These are phyloP conservation scores for Rhodocollybia butyracea DNA, from an alignment of 768 basidiomycete species.

Conservation along the genomic window DNA sequence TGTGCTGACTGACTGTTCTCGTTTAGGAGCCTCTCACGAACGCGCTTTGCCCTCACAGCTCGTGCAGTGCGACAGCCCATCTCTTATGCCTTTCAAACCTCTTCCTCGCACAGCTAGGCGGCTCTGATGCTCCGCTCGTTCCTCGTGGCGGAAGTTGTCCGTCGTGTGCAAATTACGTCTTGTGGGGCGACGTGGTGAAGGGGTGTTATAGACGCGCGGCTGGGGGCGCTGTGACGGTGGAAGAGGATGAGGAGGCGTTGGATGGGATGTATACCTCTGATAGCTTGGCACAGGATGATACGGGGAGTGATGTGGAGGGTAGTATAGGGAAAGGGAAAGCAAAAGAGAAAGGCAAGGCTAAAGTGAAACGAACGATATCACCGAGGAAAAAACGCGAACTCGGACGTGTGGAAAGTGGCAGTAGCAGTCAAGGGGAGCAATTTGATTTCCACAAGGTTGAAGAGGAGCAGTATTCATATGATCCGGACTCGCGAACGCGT, in stretches of 20 bases:
- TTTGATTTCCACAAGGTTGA: slow-evolving; percentile 22
- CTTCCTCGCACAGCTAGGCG: slow-evolving; percentile 31
- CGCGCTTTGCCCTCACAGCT: slow-evolving; percentile 48
- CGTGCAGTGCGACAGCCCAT: slow-evolving; percentile 55
- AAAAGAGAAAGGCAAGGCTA: slow-evolving; percentile 12
- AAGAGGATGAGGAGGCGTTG: slow-evolving; percentile 27
- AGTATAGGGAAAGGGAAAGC: neutral
- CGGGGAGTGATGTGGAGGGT: too few species aligned
- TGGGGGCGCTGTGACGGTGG: slow-evolving; percentile 27
- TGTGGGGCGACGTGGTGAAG: slow-evolving; percentile 70
- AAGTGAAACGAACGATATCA: slow-evolving; percentile 7
- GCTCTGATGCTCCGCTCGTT: slow-evolving; percentile 30
- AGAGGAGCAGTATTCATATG: slow-evolving; percentile 7
- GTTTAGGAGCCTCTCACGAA: slow-evolving; percentile 47
- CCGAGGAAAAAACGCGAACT: slow-evolving; percentile 5
- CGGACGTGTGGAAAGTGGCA: neutral
- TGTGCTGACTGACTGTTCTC: neutral
- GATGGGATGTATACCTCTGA: slow-evolving; percentile 26
- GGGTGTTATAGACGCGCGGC: slow-evolving; percentile 54
- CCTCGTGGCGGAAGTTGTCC: slow-evolving; percentile 63
- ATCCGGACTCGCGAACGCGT: neutral
- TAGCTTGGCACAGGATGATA: slow-evolving; percentile 17
- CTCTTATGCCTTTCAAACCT: slow-evolving; percentile 49
- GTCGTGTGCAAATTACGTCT: slow-evolving; percentile 47
- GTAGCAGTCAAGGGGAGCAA: slow-evolving; percentile 18